A percentile compares a stretch with the other conserved stretches of the same genome.
Conservation (phyloP, 768 basidiomycete genomes). For the Mycena galericulata region DNA sequence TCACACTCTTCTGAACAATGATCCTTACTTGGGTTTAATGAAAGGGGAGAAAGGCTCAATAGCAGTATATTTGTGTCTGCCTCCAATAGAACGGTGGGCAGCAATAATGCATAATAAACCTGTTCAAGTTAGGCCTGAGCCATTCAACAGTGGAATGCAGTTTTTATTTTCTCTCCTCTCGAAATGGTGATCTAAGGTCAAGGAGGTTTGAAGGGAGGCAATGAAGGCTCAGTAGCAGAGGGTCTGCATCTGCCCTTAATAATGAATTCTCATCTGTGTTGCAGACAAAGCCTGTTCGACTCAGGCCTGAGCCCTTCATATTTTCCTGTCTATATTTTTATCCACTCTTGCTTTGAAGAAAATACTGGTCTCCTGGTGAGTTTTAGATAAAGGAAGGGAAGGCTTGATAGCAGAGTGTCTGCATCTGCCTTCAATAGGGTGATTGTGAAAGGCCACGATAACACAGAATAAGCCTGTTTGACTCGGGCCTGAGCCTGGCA, state of each 20-base stretch:
- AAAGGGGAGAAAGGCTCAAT: neutral
- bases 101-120: too few relatives aligned
- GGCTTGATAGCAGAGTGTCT: neutral
- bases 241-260: neutral
- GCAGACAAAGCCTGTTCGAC: slow-evolving; percentile 4
- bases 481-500: neutral
- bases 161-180: too few relatives aligned
- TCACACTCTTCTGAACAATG: neutral
- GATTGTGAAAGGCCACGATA: too few relatives aligned
- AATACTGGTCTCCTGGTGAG: too few relatives aligned
- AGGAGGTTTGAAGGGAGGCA: too few relatives aligned
- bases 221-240: neutral
- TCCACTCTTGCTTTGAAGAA: neutral
- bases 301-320: slow-evolving; percentile 1
- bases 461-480: neutral
- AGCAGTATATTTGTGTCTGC: neutral
- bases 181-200: too few relatives aligned
- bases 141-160: neutral
- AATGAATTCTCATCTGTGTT: neutral
- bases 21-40: neutral
- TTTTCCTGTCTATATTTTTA: neutral
- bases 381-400: too few relatives aligned
- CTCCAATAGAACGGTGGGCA: neutral
- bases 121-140: neutral
- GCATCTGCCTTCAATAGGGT: neutral